Conservation (phyloP, 371 early-diverging fungal species). For the Mortierella sp. region DNA sequence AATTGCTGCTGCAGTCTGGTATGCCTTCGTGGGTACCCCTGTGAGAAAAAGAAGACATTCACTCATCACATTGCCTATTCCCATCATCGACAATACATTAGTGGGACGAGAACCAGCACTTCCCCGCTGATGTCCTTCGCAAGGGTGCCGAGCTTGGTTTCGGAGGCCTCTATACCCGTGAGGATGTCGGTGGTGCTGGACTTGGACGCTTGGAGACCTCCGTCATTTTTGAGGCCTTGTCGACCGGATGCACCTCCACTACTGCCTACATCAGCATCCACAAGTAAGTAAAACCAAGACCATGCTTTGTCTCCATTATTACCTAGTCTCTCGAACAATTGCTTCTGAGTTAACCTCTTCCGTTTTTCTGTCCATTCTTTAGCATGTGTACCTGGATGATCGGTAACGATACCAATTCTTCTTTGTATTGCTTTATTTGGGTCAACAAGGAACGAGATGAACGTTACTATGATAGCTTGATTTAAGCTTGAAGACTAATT, state of each 20-base stretch:
- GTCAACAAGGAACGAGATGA: too few species aligned
- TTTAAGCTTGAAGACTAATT: neutral
- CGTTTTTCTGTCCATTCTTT: neutral
- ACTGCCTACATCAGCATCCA: slow-evolving; percentile 75
- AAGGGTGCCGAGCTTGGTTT: slow-evolving; percentile 72
- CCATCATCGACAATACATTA: neutral
- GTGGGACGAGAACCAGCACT: slow-evolving; percentile 66
- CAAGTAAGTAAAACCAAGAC: slow-evolving; percentile 51
- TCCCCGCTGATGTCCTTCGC: slow-evolving; percentile 64
- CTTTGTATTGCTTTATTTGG: too few species aligned
- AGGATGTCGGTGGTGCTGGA: slow-evolving; percentile 62
- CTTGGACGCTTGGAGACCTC: slow-evolving; percentile 65
- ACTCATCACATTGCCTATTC: neutral
- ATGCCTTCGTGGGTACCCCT: neutral
- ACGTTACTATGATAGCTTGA: neutral
- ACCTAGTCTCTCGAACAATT: neutral
- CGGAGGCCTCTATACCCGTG: slow-evolving; percentile 63
- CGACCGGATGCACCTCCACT: slow-evolving; percentile 68
- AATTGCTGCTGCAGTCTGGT: neutral
- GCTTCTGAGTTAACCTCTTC: neutral
- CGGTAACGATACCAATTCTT: slow-evolving; percentile 35
- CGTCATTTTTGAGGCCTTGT: slow-evolving; percentile 70
- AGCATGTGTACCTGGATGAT: slow-evolving; percentile 77
- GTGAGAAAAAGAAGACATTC: neutral
- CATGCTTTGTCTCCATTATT: neutral